Base-by-base conservation (phyloP, 2,329 filamentous ascomycete species). In the Scedosporium apiospermum region DNA sequence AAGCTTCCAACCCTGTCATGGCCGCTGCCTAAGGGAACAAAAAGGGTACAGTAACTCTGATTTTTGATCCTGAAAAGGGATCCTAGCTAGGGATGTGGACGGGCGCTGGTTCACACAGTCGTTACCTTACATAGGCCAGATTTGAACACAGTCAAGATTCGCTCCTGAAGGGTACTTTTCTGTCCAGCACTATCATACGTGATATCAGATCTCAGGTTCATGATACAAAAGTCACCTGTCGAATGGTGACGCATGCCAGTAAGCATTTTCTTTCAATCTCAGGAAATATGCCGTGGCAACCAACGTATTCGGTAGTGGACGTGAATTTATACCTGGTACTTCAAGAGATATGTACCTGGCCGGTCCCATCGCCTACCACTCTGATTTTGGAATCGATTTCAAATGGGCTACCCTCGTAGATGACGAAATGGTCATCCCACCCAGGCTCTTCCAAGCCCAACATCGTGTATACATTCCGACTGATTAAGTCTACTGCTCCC, bases 361-460 rank as follows among this genome's bases (percentile, higher is more conserved):
- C 51, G 6, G 34, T 57, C n/a, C 60, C 60, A 34, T 58, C 60
- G 18, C 77, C 79, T 12, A 87, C 80, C 16, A 78, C 84, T 68
- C 78, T 78, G 51, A 88, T 77, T 57, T 80, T 73, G 4, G 79
- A 78, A 4, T 80, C 81, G 68, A 88, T 82, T 66, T 85, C 78
- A 64, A 89, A 68, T n/a, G 87, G 87, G 66, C 77, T 85, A 0
- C 85, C 85, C 69, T 89, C 86, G 61, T 79, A 84, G 6, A 89
- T 76, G 3, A 88, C 77, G 73, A 88, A 89, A 66, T 88, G 80
- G 0, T 75, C 66, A 55, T 64, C 67, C 1, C 65, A 65, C 30
- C 71, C 64, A 5, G 70, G 64, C 62, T 70, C 68, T 49, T 77
- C 66, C 1, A 82, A 65, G 0, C 84, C 85, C 14, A 89, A 71